Evolutionary conservation across 495 filamentous ascomycete genomes (phyloP).

Genomic region (Alectoria sarmentosa): DNA sequence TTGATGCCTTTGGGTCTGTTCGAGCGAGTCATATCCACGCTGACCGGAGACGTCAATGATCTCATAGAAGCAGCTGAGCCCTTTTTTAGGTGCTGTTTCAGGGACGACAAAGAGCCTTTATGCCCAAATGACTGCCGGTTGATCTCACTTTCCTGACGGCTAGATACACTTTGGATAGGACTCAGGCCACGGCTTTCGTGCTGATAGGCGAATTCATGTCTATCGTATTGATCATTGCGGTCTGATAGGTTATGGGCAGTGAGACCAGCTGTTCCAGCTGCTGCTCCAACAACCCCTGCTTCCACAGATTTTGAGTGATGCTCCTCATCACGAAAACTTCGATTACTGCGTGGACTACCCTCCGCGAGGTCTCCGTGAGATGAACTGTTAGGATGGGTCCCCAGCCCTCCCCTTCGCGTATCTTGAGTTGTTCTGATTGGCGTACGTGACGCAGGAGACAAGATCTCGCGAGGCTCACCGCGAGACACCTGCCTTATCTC

Average conservation of each 20-base stretch:
- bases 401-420: constrained; percentile 42
- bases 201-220: constrained; percentile 45
- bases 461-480: constrained; percentile 43
- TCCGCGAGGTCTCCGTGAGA: constrained; percentile 49
- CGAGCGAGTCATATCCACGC: constrained; percentile 45
- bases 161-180: constrained; percentile 83
- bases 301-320: constrained; percentile 36
- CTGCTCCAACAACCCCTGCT: constrained; percentile 39
- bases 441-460: constrained; percentile 47
- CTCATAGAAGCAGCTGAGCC: constrained; percentile 44
- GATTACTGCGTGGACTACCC: constrained; percentile 43
- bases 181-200: constrained; percentile 60
- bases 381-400: constrained; percentile 51
- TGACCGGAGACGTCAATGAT: constrained; percentile 48
- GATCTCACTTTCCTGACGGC: constrained; percentile 51
- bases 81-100: constrained; percentile 30
- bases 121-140: constrained; percentile 41
- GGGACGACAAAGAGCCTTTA: constrained; percentile 41
- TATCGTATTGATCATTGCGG: constrained; percentile 34
- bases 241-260: constrained; percentile 39
- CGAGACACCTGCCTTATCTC: constrained; percentile 48
- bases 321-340: constrained; percentile 39
- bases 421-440: constrained; percentile 47
- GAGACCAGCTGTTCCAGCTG: constrained; percentile 41
- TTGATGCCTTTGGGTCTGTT: constrained; percentile 47